Conservation (phyloP, 495 filamentous ascomycete species). For the Cudoniella acicularis region DNA sequence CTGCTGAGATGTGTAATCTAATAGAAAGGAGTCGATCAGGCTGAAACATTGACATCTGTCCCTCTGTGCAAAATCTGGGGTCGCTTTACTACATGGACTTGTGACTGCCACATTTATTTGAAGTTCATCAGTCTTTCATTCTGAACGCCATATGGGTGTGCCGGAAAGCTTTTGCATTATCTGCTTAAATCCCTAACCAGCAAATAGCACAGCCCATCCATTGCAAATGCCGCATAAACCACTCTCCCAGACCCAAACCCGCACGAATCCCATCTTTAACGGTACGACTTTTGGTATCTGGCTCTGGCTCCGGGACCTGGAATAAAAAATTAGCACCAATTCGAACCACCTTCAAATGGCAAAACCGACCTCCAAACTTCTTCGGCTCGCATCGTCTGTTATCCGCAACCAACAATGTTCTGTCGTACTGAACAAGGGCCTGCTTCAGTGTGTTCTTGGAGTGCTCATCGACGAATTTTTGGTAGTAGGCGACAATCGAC, state of each 20-base stretch:
- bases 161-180: conserved; percentile 24
- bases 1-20: too few species aligned
- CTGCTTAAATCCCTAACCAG: conserved; percentile 25
- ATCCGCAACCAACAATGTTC: conserved; percentile 94
- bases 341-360: conserved; percentile 21
- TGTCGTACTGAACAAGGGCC: conserved; percentile 89
- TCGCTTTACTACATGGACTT: too few species aligned
- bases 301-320: conserved; percentile 86
- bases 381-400: conserved; percentile 92
- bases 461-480: conserved; percentile 99
- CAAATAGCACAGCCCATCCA: conserved; percentile 24
- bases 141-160: conserved; percentile 2
- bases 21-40: too few species aligned
- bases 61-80: too few species aligned
- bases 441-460: conserved; percentile 99
- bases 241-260: conserved; percentile 21
- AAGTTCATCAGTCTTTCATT: neutral
- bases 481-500: conserved; percentile 98
- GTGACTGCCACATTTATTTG: too few species aligned
- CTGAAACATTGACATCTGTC: too few species aligned
- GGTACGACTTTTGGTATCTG: conserved; percentile 88
- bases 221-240: conserved; percentile 31
- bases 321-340: conserved; percentile 13
- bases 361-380: conserved; percentile 63
- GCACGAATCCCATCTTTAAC: conserved; percentile 39